Evolutionary conservation across 1,284 basidiomycete species (phyloP).

Genomic region (Cryptococcus amylolentus): DNA sequence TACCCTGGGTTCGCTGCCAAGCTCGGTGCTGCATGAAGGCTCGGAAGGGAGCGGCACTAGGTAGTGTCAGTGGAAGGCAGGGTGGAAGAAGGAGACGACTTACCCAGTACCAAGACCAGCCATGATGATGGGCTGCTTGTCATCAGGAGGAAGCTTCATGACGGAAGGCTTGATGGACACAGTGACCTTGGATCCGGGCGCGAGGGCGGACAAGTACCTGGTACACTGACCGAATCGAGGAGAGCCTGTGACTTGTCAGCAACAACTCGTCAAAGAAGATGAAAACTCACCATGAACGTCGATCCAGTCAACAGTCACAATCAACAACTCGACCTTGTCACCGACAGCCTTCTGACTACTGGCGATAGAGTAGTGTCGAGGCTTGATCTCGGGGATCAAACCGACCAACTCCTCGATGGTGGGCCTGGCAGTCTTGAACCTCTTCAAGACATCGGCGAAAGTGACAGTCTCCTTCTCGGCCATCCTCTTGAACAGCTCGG

Average conservation of each 20-base stretch:
- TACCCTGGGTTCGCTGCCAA: constrained; percentile 68
- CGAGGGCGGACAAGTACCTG: constrained; percentile 80
- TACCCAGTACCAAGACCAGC: constrained; percentile 91
- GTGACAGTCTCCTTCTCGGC: constrained; percentile 92
- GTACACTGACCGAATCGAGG: constrained; percentile 93
- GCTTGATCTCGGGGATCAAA: constrained; percentile 89
- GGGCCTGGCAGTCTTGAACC: constrained; percentile 76
- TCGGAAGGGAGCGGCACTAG: constrained; percentile 86
- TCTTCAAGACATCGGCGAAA: constrained; percentile 81
- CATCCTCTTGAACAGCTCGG: constrained; percentile 89
- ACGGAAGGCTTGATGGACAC: constrained; percentile 98
- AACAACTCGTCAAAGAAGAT: not conserved
- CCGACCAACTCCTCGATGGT: constrained; percentile 79
- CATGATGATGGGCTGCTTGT: constrained; percentile 92
- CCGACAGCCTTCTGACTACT: constrained; percentile 92
- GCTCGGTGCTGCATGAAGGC: constrained; percentile 96
- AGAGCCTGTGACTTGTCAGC: constrained; percentile 55
- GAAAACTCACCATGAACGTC: constrained; percentile 71
- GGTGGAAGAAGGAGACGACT: constrained; percentile 9
- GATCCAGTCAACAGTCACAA: constrained; percentile 95
- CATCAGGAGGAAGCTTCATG: constrained; percentile 91
- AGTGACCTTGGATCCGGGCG: constrained; percentile 86
- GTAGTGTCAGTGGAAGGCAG: not conserved
- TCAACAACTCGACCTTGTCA: constrained; percentile 85
- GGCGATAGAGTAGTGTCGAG: constrained; percentile 97